These are phyloP conservation scores for Suillus bovinus DNA, from an alignment of 768 basidiomycete genomes.

Conservation along the genomic window DNA sequence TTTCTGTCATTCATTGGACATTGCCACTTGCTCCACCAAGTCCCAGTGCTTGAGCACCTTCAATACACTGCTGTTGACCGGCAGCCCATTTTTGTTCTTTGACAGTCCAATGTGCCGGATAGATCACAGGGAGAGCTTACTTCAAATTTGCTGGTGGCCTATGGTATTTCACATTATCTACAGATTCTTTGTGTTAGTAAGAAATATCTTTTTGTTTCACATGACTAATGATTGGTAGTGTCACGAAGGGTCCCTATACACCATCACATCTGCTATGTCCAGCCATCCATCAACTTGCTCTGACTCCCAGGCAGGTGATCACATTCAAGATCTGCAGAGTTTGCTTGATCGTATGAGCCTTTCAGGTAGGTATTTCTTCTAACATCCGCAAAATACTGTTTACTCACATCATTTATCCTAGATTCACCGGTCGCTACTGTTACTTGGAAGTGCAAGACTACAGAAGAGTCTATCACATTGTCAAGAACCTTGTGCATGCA, in stretches of 20 bases:
- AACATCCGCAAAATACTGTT: too few relatives aligned
- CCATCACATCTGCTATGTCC: background rate
- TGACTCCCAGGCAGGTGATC: background rate
- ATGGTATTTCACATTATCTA: too few relatives aligned
- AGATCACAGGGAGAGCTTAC: background rate
- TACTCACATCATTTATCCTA: too few relatives aligned
- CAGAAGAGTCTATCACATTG: background rate
- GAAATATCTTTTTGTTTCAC: background rate
- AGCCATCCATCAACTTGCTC: too few relatives aligned
- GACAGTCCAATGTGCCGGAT: background rate
- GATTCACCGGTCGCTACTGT: background rate
- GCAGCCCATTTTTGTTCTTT: background rate
- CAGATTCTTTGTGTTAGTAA: too few relatives aligned
- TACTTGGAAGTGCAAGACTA: slow-evolving; percentile 1
- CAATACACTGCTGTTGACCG: background rate
- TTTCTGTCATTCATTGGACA: too few relatives aligned
- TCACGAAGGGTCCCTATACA: too few relatives aligned
- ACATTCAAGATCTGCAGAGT: background rate
- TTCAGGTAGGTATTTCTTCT: background rate
- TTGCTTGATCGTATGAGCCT: background rate
- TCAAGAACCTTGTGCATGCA: background rate
- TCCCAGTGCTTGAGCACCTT: background rate
- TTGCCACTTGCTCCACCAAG: too few relatives aligned
- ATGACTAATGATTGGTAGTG: background rate
- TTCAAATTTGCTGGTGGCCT: background rate